Conservation (phyloP, 208 protist genomes). For the Wallacemonas sp. region DNA sequence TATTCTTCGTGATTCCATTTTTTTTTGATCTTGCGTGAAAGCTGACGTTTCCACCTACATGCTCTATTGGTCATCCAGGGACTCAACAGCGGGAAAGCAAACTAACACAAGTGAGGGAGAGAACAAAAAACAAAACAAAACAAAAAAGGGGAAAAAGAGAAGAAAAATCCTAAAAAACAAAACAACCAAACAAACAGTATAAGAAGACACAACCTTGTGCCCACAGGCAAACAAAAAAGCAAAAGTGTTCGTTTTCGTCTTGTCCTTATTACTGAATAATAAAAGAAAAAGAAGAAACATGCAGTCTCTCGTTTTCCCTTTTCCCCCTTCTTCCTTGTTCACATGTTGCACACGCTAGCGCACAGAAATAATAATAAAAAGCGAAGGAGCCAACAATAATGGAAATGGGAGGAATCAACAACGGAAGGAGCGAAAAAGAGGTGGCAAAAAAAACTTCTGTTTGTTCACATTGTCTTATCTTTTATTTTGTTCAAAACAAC, state of each 20-base stretch:
- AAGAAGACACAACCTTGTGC: too few species aligned
- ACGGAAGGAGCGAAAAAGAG: background rate
- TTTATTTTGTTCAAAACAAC: too few species aligned
- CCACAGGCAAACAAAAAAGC: background rate
- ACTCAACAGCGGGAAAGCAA: too few species aligned
- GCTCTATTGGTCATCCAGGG: too few species aligned
- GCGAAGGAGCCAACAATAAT: conserved; percentile 4
- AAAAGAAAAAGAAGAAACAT: too few species aligned
- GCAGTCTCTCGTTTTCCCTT: conserved; percentile 1
- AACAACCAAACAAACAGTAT: conserved; percentile 7
- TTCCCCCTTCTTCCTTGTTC: background rate
- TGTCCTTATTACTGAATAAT: too few species aligned
- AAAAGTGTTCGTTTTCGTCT: conserved; percentile 4
- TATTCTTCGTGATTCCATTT: too few species aligned
- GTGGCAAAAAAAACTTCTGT: conserved; percentile 13
- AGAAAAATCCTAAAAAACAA: conserved; percentile 3
- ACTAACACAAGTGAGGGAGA: conserved; percentile 4
- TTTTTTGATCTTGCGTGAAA: too few species aligned
- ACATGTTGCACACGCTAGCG: background rate
- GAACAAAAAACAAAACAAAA: background rate
- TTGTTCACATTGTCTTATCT: too few species aligned
- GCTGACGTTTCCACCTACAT: too few species aligned
- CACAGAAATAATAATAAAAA: conserved; percentile 9
- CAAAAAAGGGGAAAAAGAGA: conserved; percentile 10
- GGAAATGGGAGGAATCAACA: conserved; percentile 16